These are phyloP conservation scores for Sonneratia caseolaris DNA, from an alignment of 345 rosid genomes.

Conservation along the genomic window DNA sequence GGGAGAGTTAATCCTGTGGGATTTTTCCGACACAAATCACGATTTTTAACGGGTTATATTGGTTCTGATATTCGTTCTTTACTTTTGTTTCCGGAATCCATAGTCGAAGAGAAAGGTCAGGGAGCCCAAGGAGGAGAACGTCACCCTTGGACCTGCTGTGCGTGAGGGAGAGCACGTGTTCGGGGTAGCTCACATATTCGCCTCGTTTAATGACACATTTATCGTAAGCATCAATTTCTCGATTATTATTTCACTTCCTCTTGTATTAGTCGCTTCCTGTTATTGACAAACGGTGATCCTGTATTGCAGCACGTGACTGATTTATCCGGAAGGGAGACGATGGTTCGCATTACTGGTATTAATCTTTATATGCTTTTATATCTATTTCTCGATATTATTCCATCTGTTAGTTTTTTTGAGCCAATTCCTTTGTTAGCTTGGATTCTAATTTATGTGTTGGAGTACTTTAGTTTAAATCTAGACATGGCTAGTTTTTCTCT, in stretches of 20 bases:
- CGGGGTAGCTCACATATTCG: constrained; percentile 18
- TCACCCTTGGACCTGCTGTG: constrained; percentile 21
- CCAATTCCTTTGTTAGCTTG: no score
- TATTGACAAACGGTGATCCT: no score
- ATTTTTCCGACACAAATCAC: neutral
- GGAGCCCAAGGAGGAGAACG: constrained; percentile 26
- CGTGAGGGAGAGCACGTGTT: constrained; percentile 24
- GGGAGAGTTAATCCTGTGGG: no score
- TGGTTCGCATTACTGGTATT: constrained; percentile 5
- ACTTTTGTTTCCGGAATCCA: neutral
- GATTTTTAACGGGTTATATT: neutral
- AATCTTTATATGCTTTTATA: neutral
- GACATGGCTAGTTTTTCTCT: no score
- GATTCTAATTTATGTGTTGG: no score
- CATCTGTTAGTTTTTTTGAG: neutral
- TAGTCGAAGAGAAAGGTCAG: constrained; percentile 16
- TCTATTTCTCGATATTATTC: neutral
- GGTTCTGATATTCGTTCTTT: neutral
- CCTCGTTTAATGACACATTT: constrained; percentile 7
- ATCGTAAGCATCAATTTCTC: neutral
- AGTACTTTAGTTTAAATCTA: no score
- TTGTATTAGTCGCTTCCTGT: neutral
- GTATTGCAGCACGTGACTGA: constrained; percentile 7
- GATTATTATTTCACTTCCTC: neutral
- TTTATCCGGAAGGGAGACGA: constrained; percentile 5